A percentile compares a stretch with the other conserved stretches of the same genome.
Evolutionary conservation across 192 early-diverging fungal species (phyloP).

Genomic region (Haplosporangium gracile): DNA sequence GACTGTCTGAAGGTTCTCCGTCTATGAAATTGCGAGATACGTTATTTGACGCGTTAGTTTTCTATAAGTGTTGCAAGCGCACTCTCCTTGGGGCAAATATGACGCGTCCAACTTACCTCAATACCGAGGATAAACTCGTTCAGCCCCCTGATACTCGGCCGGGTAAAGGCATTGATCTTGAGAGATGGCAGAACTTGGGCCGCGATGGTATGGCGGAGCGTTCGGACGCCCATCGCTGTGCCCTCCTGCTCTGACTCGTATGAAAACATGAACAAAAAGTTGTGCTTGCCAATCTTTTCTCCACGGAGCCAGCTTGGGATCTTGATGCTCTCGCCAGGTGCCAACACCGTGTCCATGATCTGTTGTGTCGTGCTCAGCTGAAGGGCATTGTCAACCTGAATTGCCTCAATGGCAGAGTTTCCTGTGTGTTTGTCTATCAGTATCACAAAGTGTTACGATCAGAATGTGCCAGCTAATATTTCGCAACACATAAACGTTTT

Average conservation of each 20-base stretch:
- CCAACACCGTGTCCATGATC: constrained; percentile 59
- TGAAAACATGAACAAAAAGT: constrained; percentile 81
- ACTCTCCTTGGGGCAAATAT: background rate
- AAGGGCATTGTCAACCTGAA: constrained; percentile 65
- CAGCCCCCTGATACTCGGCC: constrained; percentile 79
- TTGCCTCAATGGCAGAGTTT: constrained; percentile 16
- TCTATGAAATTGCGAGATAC: constrained; percentile 49
- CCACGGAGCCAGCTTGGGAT: constrained; percentile 94
- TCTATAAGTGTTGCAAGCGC: background rate
- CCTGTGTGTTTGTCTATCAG: constrained; percentile 35
- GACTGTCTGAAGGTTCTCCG: constrained; percentile 78
- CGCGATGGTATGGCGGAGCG: constrained; percentile 68
- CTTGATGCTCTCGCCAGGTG: constrained; percentile 74
- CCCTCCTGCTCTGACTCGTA: constrained; percentile 85
- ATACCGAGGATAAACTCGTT: constrained; percentile 94
- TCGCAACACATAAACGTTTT: no score
- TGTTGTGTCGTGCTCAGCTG: constrained; percentile 38
- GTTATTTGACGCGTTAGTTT: background rate
- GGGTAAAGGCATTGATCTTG: constrained; percentile 94
- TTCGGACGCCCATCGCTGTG: constrained; percentile 72
- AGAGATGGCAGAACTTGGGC: constrained; percentile 87
- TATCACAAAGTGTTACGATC: background rate
- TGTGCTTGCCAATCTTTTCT: constrained; percentile 90
- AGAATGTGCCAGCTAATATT: background rate
- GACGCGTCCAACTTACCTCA: constrained; percentile 70